Evolutionary conservation across 331 rosid species (phyloP).

Genomic region (Pyrus hybrid): DNA sequence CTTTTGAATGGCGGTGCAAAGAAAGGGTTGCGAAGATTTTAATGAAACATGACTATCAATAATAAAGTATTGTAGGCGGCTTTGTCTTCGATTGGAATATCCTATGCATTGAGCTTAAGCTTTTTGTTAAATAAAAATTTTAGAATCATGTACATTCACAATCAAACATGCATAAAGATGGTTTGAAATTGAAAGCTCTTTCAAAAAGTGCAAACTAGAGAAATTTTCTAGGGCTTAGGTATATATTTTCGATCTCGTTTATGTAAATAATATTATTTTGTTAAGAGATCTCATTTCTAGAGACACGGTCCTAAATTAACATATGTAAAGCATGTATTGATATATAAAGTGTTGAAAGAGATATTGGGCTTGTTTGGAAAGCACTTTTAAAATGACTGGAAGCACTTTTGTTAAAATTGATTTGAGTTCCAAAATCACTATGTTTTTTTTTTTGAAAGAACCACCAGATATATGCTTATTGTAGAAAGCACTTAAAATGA

Average conservation of each 20-base stretch:
- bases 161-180: conserved; percentile 9
- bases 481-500: too few relatives aligned
- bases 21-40: background rate
- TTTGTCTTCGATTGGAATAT: background rate
- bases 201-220: background rate
- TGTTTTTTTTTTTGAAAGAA: too few relatives aligned
- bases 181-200: background rate
- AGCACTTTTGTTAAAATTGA: too few relatives aligned
- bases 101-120: background rate
- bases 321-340: background rate
- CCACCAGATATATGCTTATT: too few relatives aligned
- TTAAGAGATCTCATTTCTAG: background rate
- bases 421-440: too few relatives aligned
- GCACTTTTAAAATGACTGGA: too few relatives aligned
- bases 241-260: background rate
- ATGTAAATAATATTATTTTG: conserved; percentile 3
- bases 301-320: conserved; percentile 1
- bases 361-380: background rate
- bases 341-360: background rate
- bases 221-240: background rate
- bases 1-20: conserved; percentile 22
- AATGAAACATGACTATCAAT: background rate
- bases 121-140: background rate
- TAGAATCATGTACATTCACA: background rate
- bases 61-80: background rate